These are phyloP conservation scores for Yarrowia deformans DNA, from an alignment of 805 yeast genomes.

Conservation along the genomic window DNA sequence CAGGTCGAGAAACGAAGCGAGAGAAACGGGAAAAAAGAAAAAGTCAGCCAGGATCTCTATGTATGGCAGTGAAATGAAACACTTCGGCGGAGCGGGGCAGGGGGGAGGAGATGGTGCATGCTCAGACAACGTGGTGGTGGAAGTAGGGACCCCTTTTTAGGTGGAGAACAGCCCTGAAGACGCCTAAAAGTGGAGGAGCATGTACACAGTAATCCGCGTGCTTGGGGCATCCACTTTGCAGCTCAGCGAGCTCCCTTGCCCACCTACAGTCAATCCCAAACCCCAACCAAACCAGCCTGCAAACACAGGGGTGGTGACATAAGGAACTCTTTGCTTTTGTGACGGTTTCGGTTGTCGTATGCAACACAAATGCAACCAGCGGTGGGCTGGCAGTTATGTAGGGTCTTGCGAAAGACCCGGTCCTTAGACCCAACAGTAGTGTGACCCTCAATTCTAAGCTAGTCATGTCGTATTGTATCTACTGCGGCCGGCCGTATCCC, in stretches of 20 bases:
- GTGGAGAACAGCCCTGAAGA: neutral
- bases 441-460: conserved; percentile 3
- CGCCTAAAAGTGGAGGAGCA: neutral
- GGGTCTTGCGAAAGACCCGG: conserved; percentile 21
- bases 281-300: neutral
- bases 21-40: neutral
- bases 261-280: neutral
- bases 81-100: conserved; percentile 11
- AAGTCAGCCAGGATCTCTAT: neutral
- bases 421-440: conserved; percentile 1
- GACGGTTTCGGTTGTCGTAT: conserved; percentile 33
- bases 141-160: neutral
- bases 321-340: conserved; percentile 17
- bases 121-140: neutral
- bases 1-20: conserved; percentile 22
- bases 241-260: neutral
- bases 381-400: conserved; percentile 29
- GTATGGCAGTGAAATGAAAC: conserved; percentile 2
- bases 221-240: neutral
- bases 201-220: too few relatives aligned
- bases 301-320: conserved; percentile 24
- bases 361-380: conserved; percentile 31
- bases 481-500: conserved; percentile 1
- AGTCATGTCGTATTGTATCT: neutral
- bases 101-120: neutral